Evolutionary conservation across 2,329 filamentous ascomycete genomes (phyloP), one percentile per base, ranked within the genome.

Genomic region (Penicillium sp.): DNA sequence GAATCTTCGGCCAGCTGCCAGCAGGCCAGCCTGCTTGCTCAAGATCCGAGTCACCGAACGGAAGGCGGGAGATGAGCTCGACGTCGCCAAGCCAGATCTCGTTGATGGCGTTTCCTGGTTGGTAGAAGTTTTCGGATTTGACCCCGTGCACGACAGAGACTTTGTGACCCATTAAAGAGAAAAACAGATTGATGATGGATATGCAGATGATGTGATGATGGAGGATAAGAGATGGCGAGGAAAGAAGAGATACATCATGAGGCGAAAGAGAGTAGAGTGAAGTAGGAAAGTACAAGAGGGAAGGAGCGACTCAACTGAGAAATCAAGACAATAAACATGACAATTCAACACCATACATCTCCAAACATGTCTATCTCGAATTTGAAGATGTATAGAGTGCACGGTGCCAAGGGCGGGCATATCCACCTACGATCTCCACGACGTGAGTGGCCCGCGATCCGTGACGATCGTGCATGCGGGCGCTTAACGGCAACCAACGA

Each of bases 11-110:
- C 48, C 62, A 68, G 25, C 60, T 61, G 9, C 62, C 60, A 5
- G 54, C 48, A 1, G 67, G 65, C 69, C 69, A 72, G 10, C 62
- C 63, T 5, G 70, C 67, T 55, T 73, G 70, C 6, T 63, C 68
- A 46, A 72, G 61, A 43, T 73, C 69, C 8, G 69, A 70, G 49
- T 70, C 69, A 1, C 69, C 69, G 50, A 73, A 73, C 2, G 70
- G 70, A 2, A 73, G 59, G 38, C 68, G 69, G 8, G 70, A 73
- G 48, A 72, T 64, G 20, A 73, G 36, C 51, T 73, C 70, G n/a
- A 70, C 46, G 40, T 69, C 54, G 3, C 67, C 69, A 4, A 70
- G 24, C 69, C 69, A 73, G 51, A 72, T 63, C 22, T 73, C 68
- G 60, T 73, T 72, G 45, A 71, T 66, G 2, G 63, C 69, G 55